phyloP scores from a whole-genome alignment of 441 rosid species.

The Populus hybrid region DNA sequence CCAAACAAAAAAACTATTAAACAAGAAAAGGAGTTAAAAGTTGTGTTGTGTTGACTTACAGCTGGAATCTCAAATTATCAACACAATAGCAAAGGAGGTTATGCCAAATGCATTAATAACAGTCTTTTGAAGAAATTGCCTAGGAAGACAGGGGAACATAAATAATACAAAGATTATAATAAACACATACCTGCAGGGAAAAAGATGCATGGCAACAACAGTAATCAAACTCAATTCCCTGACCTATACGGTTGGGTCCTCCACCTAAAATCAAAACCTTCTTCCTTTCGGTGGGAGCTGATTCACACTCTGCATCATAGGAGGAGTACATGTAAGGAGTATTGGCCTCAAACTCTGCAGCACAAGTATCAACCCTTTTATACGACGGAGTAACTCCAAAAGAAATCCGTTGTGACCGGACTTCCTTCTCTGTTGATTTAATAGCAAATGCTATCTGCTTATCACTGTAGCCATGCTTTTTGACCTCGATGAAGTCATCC shows the following conservation, averaged over 20 bases:
- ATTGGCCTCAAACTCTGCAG: conserved; percentile 96
- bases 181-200: conserved; percentile 77
- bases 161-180: conserved; percentile 5
- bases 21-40: not conserved
- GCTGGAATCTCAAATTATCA: not conserved
- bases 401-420: conserved; percentile 59
- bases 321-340: conserved; percentile 99
- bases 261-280: conserved; percentile 96
- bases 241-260: conserved; percentile 97
- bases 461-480: conserved; percentile 86
- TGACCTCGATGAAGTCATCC: conserved; percentile 80
- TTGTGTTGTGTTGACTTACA: not conserved
- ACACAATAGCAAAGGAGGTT: not conserved
- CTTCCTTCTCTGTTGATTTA: conserved; percentile 79
- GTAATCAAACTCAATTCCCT: conserved; percentile 97
- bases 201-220: conserved; percentile 98
- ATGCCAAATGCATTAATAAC: not conserved
- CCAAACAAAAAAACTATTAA: not conserved
- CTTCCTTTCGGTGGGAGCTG: conserved; percentile 68
- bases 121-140: not conserved
- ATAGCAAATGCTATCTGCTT: conserved; percentile 92
- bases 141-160: not conserved
- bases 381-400: conserved; percentile 78
- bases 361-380: conserved; percentile 96
- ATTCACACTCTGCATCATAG: conserved; percentile 91